A percentile compares a stretch with the other conserved stretches of the same genome.
Conservation (phyloP, 2,329 filamentous ascomycete genomes). For the Fusarium drepaniforme region DNA sequence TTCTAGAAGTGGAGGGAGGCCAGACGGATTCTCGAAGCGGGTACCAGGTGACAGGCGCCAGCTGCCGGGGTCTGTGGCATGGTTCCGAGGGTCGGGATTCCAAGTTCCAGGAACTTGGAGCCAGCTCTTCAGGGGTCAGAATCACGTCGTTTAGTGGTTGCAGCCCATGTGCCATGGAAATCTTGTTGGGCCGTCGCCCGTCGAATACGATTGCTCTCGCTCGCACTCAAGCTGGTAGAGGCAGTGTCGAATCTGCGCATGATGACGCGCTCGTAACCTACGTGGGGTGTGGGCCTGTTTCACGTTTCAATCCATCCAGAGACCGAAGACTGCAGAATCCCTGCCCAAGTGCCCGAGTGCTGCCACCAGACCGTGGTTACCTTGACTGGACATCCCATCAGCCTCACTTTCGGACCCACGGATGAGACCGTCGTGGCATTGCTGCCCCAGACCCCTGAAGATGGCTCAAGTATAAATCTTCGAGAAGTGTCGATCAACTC, state of each 20-base stretch:
- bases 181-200: background rate
- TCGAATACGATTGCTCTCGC: conserved; percentile 8
- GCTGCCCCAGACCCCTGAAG: conserved; percentile 22
- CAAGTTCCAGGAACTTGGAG: conserved; percentile 25
- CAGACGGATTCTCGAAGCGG: conserved; percentile 7
- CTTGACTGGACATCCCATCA: conserved; percentile 29
- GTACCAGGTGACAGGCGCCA: conserved; percentile 15
- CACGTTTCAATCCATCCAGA: conserved; percentile 39
- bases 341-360: conserved; percentile 21
- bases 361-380: conserved; percentile 20
- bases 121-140: conserved; percentile 12
- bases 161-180: conserved; percentile 35
- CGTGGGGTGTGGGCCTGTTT: conserved; percentile 41
- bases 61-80: conserved; percentile 11
- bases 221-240: conserved; percentile 10
- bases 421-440: conserved; percentile 32
- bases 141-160: conserved; percentile 1
- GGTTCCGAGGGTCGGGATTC: conserved; percentile 15
- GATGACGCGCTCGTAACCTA: conserved; percentile 20
- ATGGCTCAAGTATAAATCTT: conserved; percentile 41
- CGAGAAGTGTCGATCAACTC: conserved; percentile 23
- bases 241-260: conserved; percentile 24
- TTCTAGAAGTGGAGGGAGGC: conserved; percentile 7
- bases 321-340: conserved; percentile 31
- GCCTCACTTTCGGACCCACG: conserved; percentile 40